A percentile compares a stretch with the other conserved stretches of the same genome.
Conservation (phyloP, 164 flowering plant species). For the Kingdonia uniflora region DNA sequence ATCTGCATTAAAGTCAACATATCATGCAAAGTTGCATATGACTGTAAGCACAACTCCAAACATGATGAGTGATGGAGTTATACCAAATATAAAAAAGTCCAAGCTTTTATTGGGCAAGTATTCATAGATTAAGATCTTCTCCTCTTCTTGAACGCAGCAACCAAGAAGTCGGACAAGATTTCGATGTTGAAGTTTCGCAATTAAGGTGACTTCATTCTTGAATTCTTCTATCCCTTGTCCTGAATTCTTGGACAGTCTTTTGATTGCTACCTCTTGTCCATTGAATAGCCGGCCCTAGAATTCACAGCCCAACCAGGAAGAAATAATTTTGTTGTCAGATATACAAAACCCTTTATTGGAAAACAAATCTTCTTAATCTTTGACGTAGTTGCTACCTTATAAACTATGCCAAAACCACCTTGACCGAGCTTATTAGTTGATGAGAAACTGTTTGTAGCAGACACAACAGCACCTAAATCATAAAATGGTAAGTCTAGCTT, state of each 20-base stretch:
- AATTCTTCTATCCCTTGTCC: slow-evolving; percentile 10
- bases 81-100: slow-evolving; percentile 3
- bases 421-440: slow-evolving; percentile 31
- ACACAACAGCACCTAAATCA: slow-evolving; percentile 11
- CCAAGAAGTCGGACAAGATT: slow-evolving; percentile 10
- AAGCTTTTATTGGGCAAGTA: slow-evolving; percentile 7
- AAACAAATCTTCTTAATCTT: too few species aligned
- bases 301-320: too few species aligned
- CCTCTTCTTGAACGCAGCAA: slow-evolving; percentile 7
- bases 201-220: slow-evolving; percentile 8
- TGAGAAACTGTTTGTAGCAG: slow-evolving; percentile 33
- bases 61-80: too few species aligned
- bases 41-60: too few species aligned
- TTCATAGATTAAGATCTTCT: slow-evolving; percentile 5
- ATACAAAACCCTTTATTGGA: too few species aligned
- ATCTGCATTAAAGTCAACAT: slow-evolving; percentile 12
- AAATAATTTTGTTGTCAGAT: too few species aligned
- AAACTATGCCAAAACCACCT: slow-evolving; percentile 48
- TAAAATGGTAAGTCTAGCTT: too few species aligned
- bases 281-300: slow-evolving; percentile 1
- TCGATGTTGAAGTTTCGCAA: slow-evolving; percentile 9
- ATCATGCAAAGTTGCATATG: neutral
- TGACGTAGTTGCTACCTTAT: slow-evolving; percentile 19
- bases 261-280: slow-evolving; percentile 4
- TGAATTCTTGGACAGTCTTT: slow-evolving; percentile 5